These are phyloP conservation scores for Myotisia sp. DNA, from an alignment of 2,329 filamentous ascomycete genomes.

Conservation along the genomic window DNA sequence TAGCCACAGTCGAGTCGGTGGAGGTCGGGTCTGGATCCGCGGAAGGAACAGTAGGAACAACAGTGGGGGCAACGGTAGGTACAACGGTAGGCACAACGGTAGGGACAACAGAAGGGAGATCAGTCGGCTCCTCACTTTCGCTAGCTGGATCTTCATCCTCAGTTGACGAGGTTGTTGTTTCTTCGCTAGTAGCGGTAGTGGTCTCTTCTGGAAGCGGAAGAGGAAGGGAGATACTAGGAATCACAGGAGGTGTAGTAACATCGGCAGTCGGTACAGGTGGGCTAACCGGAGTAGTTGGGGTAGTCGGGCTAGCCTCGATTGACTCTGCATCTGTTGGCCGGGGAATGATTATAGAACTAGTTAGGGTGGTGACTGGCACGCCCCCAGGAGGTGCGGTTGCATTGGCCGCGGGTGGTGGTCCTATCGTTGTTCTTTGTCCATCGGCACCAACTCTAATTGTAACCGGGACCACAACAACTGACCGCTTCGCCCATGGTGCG, in stretches of 20 bases:
- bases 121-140: too few relatives aligned
- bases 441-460: constrained; percentile 7
- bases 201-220: background rate
- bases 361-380: too few relatives aligned
- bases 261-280: too few relatives aligned
- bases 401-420: background rate
- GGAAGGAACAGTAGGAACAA: background rate
- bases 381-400: background rate
- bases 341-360: too few relatives aligned
- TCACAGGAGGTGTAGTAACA: too few relatives aligned
- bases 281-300: too few relatives aligned
- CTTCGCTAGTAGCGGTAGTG: too few relatives aligned
- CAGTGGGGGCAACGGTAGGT: background rate
- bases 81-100: background rate
- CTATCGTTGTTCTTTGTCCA: constrained; percentile 7
- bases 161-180: too few relatives aligned
- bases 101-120: background rate
- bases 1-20: background rate
- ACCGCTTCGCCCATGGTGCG: constrained; percentile 6
- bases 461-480: constrained; percentile 11
- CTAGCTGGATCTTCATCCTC: too few relatives aligned
- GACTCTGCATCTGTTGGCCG: too few relatives aligned
- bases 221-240: background rate
- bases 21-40: background rate
- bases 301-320: too few relatives aligned